phyloP scores from a whole-genome alignment of 1,284 basidiomycete species.

The Ceratobasidium sp. region DNA sequence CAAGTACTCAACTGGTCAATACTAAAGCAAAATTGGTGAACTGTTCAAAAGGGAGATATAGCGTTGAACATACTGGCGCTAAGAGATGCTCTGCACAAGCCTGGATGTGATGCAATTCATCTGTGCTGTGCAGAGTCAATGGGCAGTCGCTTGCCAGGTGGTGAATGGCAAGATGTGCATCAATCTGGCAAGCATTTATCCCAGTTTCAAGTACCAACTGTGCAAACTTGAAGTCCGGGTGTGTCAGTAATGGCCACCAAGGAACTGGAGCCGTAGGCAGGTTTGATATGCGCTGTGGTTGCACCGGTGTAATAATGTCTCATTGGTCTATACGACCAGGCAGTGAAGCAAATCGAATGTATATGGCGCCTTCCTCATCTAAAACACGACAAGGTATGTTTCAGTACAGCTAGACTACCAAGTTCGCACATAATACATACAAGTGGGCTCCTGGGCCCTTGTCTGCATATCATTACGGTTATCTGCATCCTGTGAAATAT shows the following conservation, averaged over 20 bases:
- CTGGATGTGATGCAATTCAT: background rate
- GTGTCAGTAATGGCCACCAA: conserved; percentile 1
- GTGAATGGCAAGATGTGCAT: background rate
- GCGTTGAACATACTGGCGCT: background rate
- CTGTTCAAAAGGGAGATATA: background rate
- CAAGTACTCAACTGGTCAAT: background rate
- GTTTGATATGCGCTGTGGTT: background rate
- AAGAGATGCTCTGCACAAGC: background rate
- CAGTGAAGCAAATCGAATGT: too few relatives aligned
- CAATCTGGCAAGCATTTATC: background rate
- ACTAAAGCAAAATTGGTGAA: background rate
- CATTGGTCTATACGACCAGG: background rate
- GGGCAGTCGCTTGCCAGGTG: background rate
- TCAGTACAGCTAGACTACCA: too few relatives aligned
- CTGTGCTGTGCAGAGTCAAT: background rate
- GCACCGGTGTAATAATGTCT: background rate
- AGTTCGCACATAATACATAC: too few relatives aligned
- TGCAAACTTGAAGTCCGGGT: conserved; percentile 10
- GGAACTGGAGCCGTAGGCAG: background rate
- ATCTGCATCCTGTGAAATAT: too few relatives aligned
- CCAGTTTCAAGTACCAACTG: background rate
- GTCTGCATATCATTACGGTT: too few relatives aligned
- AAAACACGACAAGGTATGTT: too few relatives aligned
- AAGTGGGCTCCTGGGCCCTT: too few relatives aligned
- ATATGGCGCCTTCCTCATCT: too few relatives aligned